phyloP scores from a whole-genome alignment of 2,329 filamentous ascomycete genomes.

The Phialophora tarda region DNA sequence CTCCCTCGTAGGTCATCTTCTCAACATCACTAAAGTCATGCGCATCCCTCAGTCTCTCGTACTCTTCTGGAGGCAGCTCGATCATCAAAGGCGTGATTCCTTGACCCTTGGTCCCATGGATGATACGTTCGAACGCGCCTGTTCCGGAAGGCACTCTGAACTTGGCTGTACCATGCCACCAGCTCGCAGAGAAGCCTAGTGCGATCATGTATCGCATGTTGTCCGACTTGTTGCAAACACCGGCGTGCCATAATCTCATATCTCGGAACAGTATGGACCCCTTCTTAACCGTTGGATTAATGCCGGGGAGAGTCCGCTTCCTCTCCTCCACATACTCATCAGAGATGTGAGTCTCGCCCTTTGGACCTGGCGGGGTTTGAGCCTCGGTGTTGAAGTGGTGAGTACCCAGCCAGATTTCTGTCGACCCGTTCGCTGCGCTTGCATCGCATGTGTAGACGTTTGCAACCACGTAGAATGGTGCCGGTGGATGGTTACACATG shows the following conservation, averaged over 20 bases:
- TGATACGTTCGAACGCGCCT: slow-evolving; percentile 22
- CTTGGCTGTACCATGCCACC: slow-evolving; percentile 29
- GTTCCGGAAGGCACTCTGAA: slow-evolving; percentile 22
- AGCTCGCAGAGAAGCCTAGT: slow-evolving; percentile 31
- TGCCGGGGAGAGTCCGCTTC: slow-evolving; percentile 43
- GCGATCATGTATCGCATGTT: slow-evolving; percentile 61
- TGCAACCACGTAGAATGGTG: slow-evolving; percentile 54
- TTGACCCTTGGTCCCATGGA: slow-evolving; percentile 26
- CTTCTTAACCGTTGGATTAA: slow-evolving; percentile 51
- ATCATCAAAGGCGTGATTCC: slow-evolving; percentile 25
- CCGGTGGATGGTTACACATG: slow-evolving; percentile 53
- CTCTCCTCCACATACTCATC: slow-evolving; percentile 44
- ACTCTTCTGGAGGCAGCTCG: slow-evolving; percentile 22
- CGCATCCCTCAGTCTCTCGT: slow-evolving; percentile 24
- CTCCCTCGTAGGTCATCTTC: slow-evolving; percentile 30
- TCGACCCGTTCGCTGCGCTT: slow-evolving; percentile 54
- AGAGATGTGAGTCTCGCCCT: slow-evolving; percentile 42
- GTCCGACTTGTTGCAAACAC: slow-evolving; percentile 63
- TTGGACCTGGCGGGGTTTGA: slow-evolving; percentile 38
- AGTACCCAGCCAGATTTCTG: slow-evolving; percentile 58
- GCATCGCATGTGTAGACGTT: slow-evolving; percentile 56
- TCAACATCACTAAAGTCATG: slow-evolving; percentile 29
- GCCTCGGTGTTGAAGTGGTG: slow-evolving; percentile 48
- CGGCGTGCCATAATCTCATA: slow-evolving; percentile 67
- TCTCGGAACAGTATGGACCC: slow-evolving; percentile 65